Evolutionary conservation across 768 basidiomycete genomes (phyloP).

Genomic region (Phallus indusiatus): DNA sequence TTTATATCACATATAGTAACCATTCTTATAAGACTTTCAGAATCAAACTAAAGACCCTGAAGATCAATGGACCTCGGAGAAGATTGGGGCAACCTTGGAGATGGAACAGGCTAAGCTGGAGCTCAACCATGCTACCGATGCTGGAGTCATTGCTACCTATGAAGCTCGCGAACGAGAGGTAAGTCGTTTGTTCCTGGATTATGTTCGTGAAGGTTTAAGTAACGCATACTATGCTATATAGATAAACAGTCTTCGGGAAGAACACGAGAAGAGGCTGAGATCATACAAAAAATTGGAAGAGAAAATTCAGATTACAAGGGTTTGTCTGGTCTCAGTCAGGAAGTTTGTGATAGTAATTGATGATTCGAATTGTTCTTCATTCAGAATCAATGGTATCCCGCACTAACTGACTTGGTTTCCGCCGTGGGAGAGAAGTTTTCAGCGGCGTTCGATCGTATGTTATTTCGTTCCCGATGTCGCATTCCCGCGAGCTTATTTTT

Average conservation of each 20-base stretch:
- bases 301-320: constrained; percentile 54
- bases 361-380: too few species aligned
- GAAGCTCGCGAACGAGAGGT: constrained; percentile 71
- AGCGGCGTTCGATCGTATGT: constrained; percentile 76
- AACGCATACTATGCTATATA: constrained; percentile 21
- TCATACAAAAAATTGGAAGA: constrained; percentile 43
- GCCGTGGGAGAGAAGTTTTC: constrained; percentile 85
- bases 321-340: constrained; percentile 24
- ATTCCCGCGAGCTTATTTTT: too few species aligned
- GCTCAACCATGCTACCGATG: constrained; percentile 61
- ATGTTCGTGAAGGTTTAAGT: not conserved
- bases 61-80: constrained; percentile 43
- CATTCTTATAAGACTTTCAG: not conserved
- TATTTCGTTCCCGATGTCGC: too few species aligned
- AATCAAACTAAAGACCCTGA: not conserved
- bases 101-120: constrained; percentile 58
- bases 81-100: constrained; percentile 52
- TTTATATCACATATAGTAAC: not conserved
- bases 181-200: constrained; percentile 23
- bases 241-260: constrained; percentile 54
- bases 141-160: constrained; percentile 71
- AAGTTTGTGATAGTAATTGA: too few species aligned
- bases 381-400: constrained; percentile 86
- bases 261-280: constrained; percentile 43
- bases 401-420: constrained; percentile 60